Evolutionary conservation across 73 alveolate genomes (phyloP).

Genomic region (Stentor roeselii): DNA sequence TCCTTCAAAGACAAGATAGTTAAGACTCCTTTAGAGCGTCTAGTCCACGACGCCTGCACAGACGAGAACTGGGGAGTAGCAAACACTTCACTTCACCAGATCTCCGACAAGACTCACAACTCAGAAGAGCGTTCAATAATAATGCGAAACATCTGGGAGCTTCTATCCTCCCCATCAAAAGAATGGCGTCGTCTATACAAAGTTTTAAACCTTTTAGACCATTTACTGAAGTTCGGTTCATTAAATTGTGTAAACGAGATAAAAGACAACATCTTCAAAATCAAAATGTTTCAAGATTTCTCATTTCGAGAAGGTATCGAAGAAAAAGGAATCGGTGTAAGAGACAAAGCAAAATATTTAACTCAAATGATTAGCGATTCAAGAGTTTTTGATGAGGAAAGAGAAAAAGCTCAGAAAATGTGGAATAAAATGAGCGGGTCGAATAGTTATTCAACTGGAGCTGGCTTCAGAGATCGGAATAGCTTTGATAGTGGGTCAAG

Average conservation of each 20-base stretch:
- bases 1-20: not conserved
- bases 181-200: constrained; percentile 67
- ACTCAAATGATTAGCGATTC: not conserved
- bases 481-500: too few relatives aligned
- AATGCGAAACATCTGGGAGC: constrained; percentile 55
- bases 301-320: constrained; percentile 43
- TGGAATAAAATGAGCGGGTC: constrained; percentile 18
- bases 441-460: not conserved
- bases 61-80: constrained; percentile 64
- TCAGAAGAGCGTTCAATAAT: constrained; percentile 41
- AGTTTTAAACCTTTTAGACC: constrained; percentile 51
- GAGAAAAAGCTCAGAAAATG: constrained; percentile 6
- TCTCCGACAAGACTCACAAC: constrained; percentile 58
- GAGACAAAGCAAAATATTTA: constrained; percentile 5
- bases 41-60: constrained; percentile 53
- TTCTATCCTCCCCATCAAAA: constrained; percentile 47
- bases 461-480: too few relatives aligned
- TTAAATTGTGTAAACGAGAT: constrained; percentile 45
- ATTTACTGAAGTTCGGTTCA: constrained; percentile 57
- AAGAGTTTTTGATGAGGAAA: not conserved
- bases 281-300: constrained; percentile 46
- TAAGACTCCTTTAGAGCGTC: constrained; percentile 37
- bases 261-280: constrained; percentile 49
- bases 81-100: constrained; percentile 46
- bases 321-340: constrained; percentile 49